Conservation (phyloP, 768 basidiomycete genomes). For the Suillus brevipes region DNA sequence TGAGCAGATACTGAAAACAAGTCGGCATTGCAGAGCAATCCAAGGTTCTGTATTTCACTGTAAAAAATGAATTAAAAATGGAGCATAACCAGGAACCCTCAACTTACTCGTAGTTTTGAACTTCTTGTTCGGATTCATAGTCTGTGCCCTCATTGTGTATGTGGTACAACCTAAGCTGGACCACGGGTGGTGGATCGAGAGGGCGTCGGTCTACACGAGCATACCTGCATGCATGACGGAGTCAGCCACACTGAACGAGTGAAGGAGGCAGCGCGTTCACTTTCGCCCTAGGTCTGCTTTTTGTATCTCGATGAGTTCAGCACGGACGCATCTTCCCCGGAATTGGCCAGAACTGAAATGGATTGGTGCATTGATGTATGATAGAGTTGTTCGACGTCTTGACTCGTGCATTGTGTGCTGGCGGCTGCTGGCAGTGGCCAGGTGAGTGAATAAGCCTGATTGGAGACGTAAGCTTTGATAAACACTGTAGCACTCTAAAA, state of each 20-base stretch:
- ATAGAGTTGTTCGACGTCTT: constrained; percentile 29
- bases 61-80: not conserved
- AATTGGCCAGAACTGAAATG: constrained; percentile 62
- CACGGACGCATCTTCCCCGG: constrained; percentile 52
- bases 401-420: not conserved
- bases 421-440: not conserved
- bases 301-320: constrained; percentile 60
- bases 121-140: constrained; percentile 46
- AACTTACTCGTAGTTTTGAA: constrained; percentile 50
- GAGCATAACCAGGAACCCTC: not conserved
- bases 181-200: constrained; percentile 66
- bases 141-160: constrained; percentile 42
- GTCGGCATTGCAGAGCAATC: constrained; percentile 76
- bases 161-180: constrained; percentile 52
- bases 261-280: constrained; percentile 34
- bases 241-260: constrained; percentile 10
- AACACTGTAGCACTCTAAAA: not conserved
- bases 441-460: not conserved
- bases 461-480: not conserved
- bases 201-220: constrained; percentile 65
- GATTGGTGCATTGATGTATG: constrained; percentile 43
- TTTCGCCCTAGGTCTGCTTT: constrained; percentile 70
- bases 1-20: constrained; percentile 58
- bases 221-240: constrained; percentile 40
- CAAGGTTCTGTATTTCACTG: constrained; percentile 63